Evolutionary conservation across 116 monocot genomes (phyloP).

Genomic region (Papilionanthe hybrid): DNA sequence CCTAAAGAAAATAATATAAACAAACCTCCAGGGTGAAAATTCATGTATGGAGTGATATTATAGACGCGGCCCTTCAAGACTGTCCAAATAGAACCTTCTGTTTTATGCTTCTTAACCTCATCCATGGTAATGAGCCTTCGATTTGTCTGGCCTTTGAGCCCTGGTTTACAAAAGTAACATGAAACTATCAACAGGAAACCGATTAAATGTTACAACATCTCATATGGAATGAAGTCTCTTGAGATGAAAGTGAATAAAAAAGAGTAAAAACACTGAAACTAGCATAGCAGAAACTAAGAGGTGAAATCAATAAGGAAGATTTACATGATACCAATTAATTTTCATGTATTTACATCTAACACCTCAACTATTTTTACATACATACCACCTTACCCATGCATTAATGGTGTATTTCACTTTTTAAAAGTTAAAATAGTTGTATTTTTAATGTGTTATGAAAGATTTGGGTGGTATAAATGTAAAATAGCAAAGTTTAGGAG

Average conservation of each 20-base stretch:
- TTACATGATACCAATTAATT: not conserved
- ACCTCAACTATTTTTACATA: too few relatives aligned
- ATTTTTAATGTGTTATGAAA: too few relatives aligned
- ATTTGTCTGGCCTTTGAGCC: conserved; percentile 73
- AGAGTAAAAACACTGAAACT: not conserved
- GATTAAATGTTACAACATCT: not conserved
- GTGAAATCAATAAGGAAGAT: too few relatives aligned
- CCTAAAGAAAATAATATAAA: not conserved
- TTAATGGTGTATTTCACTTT: too few relatives aligned
- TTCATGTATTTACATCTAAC: too few relatives aligned
- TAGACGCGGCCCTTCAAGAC: conserved; percentile 94
- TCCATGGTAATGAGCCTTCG: conserved; percentile 76
- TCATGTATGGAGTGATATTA: conserved; percentile 88
- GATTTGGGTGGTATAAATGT: too few relatives aligned
- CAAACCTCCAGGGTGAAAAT: conserved; percentile 98
- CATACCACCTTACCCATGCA: too few relatives aligned
- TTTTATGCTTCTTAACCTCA: conserved; percentile 85
- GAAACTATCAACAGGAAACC: not conserved
- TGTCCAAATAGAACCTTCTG: conserved; percentile 77
- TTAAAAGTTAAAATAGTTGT: too few relatives aligned
- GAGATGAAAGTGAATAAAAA: not conserved
- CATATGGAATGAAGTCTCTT: not conserved
- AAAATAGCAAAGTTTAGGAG: too few relatives aligned
- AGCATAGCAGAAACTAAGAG: not conserved
- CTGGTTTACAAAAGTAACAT: conserved; percentile 20